Conservation (phyloP, 345 rosid genomes). For the Boechera divaricarpa region DNA sequence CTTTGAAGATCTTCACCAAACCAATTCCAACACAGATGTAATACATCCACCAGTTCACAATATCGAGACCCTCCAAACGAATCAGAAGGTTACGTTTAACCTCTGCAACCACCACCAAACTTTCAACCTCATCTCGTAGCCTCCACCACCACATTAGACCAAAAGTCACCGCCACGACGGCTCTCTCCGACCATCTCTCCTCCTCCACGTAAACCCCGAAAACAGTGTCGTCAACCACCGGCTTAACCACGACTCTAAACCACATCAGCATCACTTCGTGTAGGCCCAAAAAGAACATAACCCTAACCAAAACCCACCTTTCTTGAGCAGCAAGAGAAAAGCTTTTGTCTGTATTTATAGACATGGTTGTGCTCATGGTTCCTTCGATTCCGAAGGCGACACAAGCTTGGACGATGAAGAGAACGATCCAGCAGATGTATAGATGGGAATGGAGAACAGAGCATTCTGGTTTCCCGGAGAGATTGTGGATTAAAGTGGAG, state of each 20-base stretch:
- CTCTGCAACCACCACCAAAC: constrained; percentile 55
- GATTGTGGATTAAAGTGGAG: constrained; percentile 58
- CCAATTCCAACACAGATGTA: constrained; percentile 68
- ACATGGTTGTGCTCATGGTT: constrained; percentile 37
- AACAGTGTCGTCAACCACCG: constrained; percentile 69
- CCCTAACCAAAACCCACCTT: constrained; percentile 54
- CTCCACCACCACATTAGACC: constrained; percentile 86
- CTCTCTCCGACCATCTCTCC: constrained; percentile 56
- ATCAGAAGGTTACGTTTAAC: constrained; percentile 50
- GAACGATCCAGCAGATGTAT: constrained; percentile 57
- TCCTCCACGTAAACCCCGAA: constrained; percentile 55
- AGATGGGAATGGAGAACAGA: constrained; percentile 46
- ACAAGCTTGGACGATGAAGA: constrained; percentile 58
- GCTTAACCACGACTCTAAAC: constrained; percentile 67
- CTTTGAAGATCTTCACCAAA: constrained; percentile 59
- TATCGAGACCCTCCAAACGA: constrained; percentile 47
- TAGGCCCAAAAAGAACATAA: constrained; percentile 72
- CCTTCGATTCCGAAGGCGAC: constrained; percentile 68
- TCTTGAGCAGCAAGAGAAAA: constrained; percentile 35
- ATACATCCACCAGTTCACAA: constrained; percentile 74
- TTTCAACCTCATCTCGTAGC: constrained; percentile 71
- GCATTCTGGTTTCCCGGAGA: constrained; percentile 55
- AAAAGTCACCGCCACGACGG: constrained; percentile 52
- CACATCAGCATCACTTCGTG: constrained; percentile 68
- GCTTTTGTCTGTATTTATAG: constrained; percentile 20